Evolutionary conservation across 1,139 yeast species (phyloP), one percentile per base, ranked within the genome.

Genomic region (Komagataea norvegica): DNA sequence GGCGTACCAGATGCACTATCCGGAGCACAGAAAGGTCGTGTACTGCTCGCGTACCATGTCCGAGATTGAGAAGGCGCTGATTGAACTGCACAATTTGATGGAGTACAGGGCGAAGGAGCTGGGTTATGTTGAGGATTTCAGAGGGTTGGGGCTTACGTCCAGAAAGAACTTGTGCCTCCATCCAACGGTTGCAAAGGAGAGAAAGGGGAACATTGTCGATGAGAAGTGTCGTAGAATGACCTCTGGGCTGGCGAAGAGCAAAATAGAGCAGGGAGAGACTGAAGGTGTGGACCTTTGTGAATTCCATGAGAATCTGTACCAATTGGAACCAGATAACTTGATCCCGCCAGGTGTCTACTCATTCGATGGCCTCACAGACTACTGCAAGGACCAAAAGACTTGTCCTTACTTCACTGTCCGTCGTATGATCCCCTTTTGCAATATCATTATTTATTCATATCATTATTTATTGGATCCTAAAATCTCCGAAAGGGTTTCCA

Each of bases 21-120:
- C 96, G 6, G 96, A 91, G 55, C 96, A 87, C 52, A 68, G 98
- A 31, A 91, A 91, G 66, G 79, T 91, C 50, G 86, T 91, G 6
- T 91, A 91, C 62, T 91, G 99, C 62, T 91, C 98, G 6, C 97
- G 99, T 72, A 91, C 99, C 25, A 91, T 91, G 98, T 86, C 96
- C 8, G 99, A 91, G 66, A 91, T 91, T 57, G 98, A 91, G 64
- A 91, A 91, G 64, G 97, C 98, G 0, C 66, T 91, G 58, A 87
- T 89, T n/a, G 99, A 91, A 65, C 70, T 93, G 67, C 81, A 85
- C 47, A 79, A 77, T 39, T 68, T 91, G 51, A 91, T 91, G 98
- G 86, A 77, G 38, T 91, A 73, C 57, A 70, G 99, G 46, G 64
- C 91, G 4, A 69, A 76, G 40, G 95, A 86, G 55, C 67, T 91